Conservation (phyloP, 2,329 filamentous ascomycete species). For the Cucurbitaria berberidis region DNA sequence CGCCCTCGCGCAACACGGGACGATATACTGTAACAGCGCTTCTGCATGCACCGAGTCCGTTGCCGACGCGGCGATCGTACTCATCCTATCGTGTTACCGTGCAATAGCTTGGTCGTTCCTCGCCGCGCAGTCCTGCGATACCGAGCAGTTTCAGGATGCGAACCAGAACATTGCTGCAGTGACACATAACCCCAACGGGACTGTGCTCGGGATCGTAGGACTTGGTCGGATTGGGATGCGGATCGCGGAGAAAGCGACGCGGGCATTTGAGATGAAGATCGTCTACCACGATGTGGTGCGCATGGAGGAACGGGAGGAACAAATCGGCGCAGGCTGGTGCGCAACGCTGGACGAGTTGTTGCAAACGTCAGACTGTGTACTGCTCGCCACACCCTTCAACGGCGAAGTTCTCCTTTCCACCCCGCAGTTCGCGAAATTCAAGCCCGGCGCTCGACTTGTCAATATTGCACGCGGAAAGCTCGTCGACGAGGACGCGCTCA, state of each 20-base stretch:
- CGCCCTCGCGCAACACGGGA: slow-evolving; percentile 65
- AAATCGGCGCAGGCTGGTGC: slow-evolving; percentile 62
- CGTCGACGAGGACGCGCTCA: slow-evolving; percentile 69
- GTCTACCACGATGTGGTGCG: slow-evolving; percentile 66
- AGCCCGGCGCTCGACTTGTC: slow-evolving; percentile 64
- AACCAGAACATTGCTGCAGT: slow-evolving; percentile 65
- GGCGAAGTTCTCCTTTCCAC: slow-evolving; percentile 58
- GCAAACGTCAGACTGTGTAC: slow-evolving; percentile 62
- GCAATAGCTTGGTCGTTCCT: slow-evolving; percentile 68
- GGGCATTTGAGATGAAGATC: slow-evolving; percentile 71
- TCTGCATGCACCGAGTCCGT: slow-evolving; percentile 74
- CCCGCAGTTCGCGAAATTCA: slow-evolving; percentile 58
- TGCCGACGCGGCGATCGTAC: slow-evolving; percentile 72
- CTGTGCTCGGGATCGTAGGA: slow-evolving; percentile 70
- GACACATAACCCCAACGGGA: slow-evolving; percentile 68
- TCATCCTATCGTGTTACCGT: slow-evolving; percentile 73
- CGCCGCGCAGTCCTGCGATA: slow-evolving; percentile 58
- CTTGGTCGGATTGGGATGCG: slow-evolving; percentile 63
- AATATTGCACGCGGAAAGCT: slow-evolving; percentile 70
- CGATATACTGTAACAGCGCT: slow-evolving; percentile 76
- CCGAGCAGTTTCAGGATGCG: slow-evolving; percentile 61
- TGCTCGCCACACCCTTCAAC: slow-evolving; percentile 66
- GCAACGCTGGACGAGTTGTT: slow-evolving; percentile 60
- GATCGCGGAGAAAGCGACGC: slow-evolving; percentile 63
- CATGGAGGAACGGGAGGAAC: slow-evolving; percentile 54